Percentiles rank a stretch among this genome's conserved stretches.
Evolutionary conservation across 2,329 filamentous ascomycete species (phyloP).

Genomic region (Fusarium oxysporum): DNA sequence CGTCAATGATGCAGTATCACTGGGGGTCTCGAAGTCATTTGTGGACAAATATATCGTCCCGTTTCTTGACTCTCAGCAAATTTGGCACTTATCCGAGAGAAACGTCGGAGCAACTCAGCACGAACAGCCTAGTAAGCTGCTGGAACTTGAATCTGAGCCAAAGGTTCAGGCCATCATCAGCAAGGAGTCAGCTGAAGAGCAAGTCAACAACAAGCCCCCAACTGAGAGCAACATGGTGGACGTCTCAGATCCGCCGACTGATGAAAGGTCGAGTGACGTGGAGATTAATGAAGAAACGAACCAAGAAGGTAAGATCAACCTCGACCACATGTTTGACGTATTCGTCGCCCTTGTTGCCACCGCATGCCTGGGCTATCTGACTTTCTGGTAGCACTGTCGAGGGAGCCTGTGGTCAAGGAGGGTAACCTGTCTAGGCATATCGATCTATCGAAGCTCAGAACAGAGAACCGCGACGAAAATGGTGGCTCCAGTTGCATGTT

Average conservation of each 20-base stretch:
- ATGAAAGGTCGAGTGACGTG: background rate
- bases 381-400: background rate
- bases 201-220: fast-evolving
- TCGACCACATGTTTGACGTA: background rate
- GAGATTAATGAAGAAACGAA: background rate
- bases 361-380: background rate
- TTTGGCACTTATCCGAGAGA: background rate
- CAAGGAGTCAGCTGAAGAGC: too few species aligned
- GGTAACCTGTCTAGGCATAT: background rate
- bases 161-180: too few species aligned
- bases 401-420: background rate
- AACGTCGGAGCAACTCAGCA: fast-evolving
- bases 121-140: background rate
- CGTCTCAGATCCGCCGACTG: too few species aligned
- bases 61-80: background rate
- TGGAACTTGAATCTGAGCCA: background rate
- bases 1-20: background rate
- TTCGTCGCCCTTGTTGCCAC: background rate
- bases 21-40: background rate
- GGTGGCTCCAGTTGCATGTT: background rate
- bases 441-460: background rate
- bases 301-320: background rate
- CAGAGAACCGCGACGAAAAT: background rate
- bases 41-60: slow-evolving; percentile 2
- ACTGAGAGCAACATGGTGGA: background rate